phyloP scores from a whole-genome alignment of 202 grass and related monocot species.

The Setaria italica region DNA sequence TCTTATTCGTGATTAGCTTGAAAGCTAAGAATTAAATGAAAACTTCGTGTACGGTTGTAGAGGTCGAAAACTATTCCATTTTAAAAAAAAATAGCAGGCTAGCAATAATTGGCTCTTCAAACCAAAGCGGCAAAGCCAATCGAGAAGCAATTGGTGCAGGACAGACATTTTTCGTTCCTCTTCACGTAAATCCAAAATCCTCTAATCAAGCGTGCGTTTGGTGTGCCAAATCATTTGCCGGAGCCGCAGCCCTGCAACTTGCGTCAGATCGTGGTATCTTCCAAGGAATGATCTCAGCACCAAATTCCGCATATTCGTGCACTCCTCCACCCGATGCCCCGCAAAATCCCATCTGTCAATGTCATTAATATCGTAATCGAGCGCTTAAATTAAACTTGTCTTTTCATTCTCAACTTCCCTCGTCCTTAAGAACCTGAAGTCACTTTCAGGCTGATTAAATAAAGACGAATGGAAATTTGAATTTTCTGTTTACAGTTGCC shows the following conservation, averaged over 20 bases:
- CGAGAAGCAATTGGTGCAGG: too few relatives aligned
- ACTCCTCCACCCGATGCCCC: conserved; percentile 7
- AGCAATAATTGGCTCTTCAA: too few relatives aligned
- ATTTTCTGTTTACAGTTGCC: not conserved
- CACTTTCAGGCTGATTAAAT: not conserved
- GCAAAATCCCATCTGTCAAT: conserved; percentile 5
- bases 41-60: too few relatives aligned
- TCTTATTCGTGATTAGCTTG: too few relatives aligned
- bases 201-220: too few relatives aligned
- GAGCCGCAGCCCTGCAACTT: not conserved
- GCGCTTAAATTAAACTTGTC: not conserved
- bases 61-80: too few relatives aligned
- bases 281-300: conserved; percentile 49
- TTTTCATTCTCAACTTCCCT: conserved; percentile 10
- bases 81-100: too few relatives aligned
- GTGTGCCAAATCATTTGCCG: not conserved
- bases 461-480: not conserved
- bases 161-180: not conserved
- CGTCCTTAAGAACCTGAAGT: not conserved
- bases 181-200: not conserved
- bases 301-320: conserved; percentile 44
- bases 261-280: conserved; percentile 38
- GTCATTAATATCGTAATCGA: not conserved
- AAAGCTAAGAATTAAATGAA: too few relatives aligned
- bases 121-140: too few relatives aligned